Evolutionary conservation across 495 filamentous ascomycete genomes (phyloP), one percentile per base, ranked within the genome.

Genomic region (Neurospora sublineolata): DNA sequence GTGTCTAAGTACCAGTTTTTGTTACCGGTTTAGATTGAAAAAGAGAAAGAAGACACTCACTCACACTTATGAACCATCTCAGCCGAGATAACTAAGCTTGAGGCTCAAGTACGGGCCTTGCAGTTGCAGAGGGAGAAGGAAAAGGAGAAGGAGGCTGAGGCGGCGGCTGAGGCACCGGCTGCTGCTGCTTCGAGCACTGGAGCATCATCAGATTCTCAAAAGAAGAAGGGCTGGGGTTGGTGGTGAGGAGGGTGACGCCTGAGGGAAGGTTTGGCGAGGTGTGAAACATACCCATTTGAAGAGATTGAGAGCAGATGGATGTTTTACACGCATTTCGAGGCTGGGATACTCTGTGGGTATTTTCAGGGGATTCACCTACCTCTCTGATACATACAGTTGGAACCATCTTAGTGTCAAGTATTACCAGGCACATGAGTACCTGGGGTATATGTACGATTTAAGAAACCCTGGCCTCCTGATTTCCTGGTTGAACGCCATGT

Each of bases 21-120:
- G 14, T 64, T 64, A 16, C 52, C 52, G 52, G 27, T 33, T 18
- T 18, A 27, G 67, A 68, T 20, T 64, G 37, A 33, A 38, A 38
- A 52, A n/a, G 3, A 12, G 46, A 30, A 30, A 36, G 0, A 1
- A 72, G 36, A 38, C 27, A 72, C 39, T 44, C 4, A 23, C 23
- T 68, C 33, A 20, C 46, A 39, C 7, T 30, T 37, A 18, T 64
- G 27, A 64, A 64, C 27, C 4, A 18, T 52, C 33, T 58, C 46
- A 75, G 76, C 73, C 14, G 74, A 79, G 60, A 74, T 75, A 60
- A 36, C 52, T 9, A 39, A 23, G 30, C 72, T 78, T 12, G 77
- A 79, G 70, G 73, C 73, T 14, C 73, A 77, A 38, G 77, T 74
- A 6, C 64, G 68, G 73, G 18, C 3, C 2, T 27, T 77, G 33